These are phyloP conservation scores for Lipomyces oligophaga DNA, from an alignment of 805 yeast species.

Conservation along the genomic window DNA sequence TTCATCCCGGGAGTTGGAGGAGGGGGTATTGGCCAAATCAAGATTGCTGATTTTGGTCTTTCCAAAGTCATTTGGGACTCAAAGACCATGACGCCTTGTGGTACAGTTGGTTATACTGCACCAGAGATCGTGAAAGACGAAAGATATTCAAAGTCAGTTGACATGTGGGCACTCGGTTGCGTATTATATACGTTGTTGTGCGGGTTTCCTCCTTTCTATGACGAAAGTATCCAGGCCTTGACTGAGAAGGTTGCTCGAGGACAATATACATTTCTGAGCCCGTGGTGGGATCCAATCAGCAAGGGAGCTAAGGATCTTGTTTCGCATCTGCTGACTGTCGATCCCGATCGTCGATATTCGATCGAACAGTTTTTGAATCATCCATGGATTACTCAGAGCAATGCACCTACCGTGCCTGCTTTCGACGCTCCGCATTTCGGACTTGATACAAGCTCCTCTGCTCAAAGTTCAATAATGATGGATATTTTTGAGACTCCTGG, in stretches of 20 bases:
- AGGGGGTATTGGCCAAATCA: slow-evolving; percentile 85
- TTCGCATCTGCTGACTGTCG: slow-evolving; percentile 62
- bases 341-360: slow-evolving; percentile 63
- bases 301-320: slow-evolving; percentile 67
- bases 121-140: slow-evolving; percentile 97
- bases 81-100: slow-evolving; percentile 95
- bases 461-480: slow-evolving; percentile 20
- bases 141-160: slow-evolving; percentile 87
- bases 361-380: slow-evolving; percentile 68
- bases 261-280: slow-evolving; percentile 67
- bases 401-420: slow-evolving; percentile 33
- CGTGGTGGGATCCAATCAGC: slow-evolving; percentile 88
- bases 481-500: slow-evolving; percentile 28
- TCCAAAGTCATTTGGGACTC: slow-evolving; percentile 86
- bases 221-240: slow-evolving; percentile 67
- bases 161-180: slow-evolving; percentile 99
- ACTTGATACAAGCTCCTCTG: not conserved
- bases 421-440: slow-evolving; percentile 24
- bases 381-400: slow-evolving; percentile 60
- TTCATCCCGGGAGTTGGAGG: slow-evolving; percentile 80
- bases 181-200: slow-evolving; percentile 88
- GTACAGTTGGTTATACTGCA: slow-evolving; percentile 97
- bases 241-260: slow-evolving; percentile 80
- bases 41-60: slow-evolving; percentile 92
- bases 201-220: slow-evolving; percentile 97